Conservation (phyloP, 352 stramenopile species). For the Phytophthora hybrid region DNA sequence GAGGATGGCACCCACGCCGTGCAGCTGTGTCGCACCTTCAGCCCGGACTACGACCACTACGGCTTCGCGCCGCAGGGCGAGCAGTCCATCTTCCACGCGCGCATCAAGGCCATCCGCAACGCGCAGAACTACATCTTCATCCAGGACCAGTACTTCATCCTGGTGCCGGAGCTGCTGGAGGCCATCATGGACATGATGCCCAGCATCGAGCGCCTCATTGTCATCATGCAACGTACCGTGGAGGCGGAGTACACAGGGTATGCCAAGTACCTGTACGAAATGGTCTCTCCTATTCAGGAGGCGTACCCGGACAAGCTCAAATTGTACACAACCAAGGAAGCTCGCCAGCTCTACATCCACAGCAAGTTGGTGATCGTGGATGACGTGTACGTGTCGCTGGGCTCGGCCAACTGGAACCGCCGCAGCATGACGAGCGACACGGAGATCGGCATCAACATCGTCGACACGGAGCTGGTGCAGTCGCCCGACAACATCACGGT, state of each 20-base stretch:
- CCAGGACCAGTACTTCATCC: conserved; percentile 73
- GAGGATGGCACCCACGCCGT: conserved; percentile 32
- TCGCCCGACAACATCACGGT: conserved; percentile 54
- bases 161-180: conserved; percentile 56
- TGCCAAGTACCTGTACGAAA: conserved; percentile 73
- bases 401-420: conserved; percentile 93
- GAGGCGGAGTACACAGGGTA: conserved; percentile 55
- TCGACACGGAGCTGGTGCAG: conserved; percentile 52
- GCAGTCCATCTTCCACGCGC: conserved; percentile 56
- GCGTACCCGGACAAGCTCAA: conserved; percentile 67
- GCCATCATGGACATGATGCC: conserved; percentile 42
- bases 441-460: conserved; percentile 66
- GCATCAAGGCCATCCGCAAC: conserved; percentile 57
- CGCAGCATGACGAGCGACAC: conserved; percentile 82
- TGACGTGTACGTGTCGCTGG: conserved; percentile 87
- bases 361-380: conserved; percentile 84
- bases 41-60: conserved; percentile 55
- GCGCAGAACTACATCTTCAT: conserved; percentile 67
- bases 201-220: conserved; percentile 46
- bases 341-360: conserved; percentile 52
- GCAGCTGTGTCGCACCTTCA: conserved; percentile 70
- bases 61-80: conserved; percentile 60
- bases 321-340: conserved; percentile 62
- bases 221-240: conserved; percentile 49
- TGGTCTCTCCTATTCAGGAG: conserved; percentile 58